Conservation (phyloP, 768 basidiomycete species). For the Lactarius pseudohatsudake region DNA sequence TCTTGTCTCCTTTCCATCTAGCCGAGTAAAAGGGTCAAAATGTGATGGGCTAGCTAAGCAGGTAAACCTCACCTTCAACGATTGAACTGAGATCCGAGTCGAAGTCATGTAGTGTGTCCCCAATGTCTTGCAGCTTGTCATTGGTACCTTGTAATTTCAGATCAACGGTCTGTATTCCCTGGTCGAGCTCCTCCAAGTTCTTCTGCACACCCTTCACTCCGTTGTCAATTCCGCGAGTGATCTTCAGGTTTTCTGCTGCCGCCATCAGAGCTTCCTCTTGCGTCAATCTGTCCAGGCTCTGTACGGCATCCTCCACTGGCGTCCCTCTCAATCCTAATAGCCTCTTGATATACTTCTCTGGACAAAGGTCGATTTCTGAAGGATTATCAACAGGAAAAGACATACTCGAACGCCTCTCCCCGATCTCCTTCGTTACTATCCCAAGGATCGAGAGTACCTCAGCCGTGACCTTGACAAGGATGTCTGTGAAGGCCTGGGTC, state of each 20-base stretch:
- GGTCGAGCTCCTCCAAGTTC: background rate
- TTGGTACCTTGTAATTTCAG: background rate
- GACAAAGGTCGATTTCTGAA: background rate
- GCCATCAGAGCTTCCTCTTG: background rate
- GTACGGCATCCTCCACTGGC: background rate
- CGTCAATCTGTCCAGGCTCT: background rate
- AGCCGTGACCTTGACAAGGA: background rate
- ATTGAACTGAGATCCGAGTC: background rate
- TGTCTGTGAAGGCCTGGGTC: background rate
- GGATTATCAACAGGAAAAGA: background rate
- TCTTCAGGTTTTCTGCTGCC: background rate
- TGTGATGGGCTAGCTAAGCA: background rate
- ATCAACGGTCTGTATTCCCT: background rate
- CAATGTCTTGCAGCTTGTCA: background rate
- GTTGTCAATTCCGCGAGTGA: background rate
- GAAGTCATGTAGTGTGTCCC: background rate
- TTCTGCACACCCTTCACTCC: background rate
- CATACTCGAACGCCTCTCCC: background rate
- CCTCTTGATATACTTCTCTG: background rate
- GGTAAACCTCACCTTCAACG: background rate
- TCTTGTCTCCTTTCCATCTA: background rate
- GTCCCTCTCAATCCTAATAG: background rate
- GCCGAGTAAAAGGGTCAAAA: background rate
- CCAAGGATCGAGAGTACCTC: background rate
- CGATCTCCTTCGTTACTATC: background rate